Evolutionary conservation across 116 monocot genomes (phyloP).

Genomic region (Zostera marina): DNA sequence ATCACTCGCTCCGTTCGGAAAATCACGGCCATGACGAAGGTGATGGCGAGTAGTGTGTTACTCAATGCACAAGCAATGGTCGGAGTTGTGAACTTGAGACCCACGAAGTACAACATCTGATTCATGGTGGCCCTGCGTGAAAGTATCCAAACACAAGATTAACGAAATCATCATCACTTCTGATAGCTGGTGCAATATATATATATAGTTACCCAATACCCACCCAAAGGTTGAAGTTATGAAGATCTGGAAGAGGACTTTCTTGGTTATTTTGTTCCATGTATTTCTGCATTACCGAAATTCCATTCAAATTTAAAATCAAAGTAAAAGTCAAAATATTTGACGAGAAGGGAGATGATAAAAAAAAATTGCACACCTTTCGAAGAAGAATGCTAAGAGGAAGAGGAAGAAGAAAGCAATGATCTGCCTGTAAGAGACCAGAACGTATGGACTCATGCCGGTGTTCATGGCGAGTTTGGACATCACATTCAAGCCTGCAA

Average conservation of each 20-base stretch:
- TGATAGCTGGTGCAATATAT: neutral
- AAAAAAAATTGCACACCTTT: slow-evolving; percentile 22
- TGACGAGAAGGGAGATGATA: neutral
- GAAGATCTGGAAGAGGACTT: slow-evolving; percentile 49
- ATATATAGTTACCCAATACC: slow-evolving; percentile 19
- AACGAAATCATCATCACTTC: neutral
- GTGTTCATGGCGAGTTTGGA: slow-evolving; percentile 71
- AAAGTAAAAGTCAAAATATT: neutral
- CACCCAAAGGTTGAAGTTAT: slow-evolving; percentile 68
- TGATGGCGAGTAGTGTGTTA: slow-evolving; percentile 74
- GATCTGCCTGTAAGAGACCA: slow-evolving; percentile 69
- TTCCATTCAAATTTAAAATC: neutral
- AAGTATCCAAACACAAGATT: no score
- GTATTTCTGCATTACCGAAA: slow-evolving; percentile 48
- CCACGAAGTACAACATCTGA: slow-evolving; percentile 61
- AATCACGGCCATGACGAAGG: slow-evolving; percentile 62
- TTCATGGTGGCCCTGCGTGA: slow-evolving; percentile 48
- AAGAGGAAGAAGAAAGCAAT: slow-evolving; percentile 40
- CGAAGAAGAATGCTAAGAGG: slow-evolving; percentile 51
- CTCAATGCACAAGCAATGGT: slow-evolving; percentile 70
- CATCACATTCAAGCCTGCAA: slow-evolving; percentile 59
- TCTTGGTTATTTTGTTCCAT: slow-evolving; percentile 18
- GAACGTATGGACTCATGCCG: slow-evolving; percentile 74
- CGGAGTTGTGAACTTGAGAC: slow-evolving; percentile 59
- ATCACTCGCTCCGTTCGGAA: slow-evolving; percentile 62